These are phyloP conservation scores for Pseudocercospora crystallina DNA, from an alignment of 2,329 filamentous ascomycete species.

Conservation along the genomic window DNA sequence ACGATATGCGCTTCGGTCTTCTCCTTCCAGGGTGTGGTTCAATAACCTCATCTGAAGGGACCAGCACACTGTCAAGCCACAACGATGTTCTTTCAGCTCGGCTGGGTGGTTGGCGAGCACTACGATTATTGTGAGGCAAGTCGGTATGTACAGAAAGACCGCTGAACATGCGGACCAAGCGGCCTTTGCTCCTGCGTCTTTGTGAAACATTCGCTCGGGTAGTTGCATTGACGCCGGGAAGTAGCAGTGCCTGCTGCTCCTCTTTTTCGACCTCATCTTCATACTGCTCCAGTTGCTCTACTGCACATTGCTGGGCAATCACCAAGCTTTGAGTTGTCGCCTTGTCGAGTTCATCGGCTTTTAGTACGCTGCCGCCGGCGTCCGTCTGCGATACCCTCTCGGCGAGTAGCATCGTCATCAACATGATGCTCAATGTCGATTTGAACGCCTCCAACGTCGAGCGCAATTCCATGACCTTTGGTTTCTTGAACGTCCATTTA, in stretches of 20 bases:
- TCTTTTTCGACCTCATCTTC: slow-evolving; percentile 11
- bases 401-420: slow-evolving; percentile 9
- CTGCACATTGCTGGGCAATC: slow-evolving; percentile 12
- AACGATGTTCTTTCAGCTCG: slow-evolving; percentile 1
- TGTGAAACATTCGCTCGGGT: neutral
- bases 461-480: slow-evolving; percentile 4
- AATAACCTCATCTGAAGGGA: neutral
- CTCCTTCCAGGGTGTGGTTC: slow-evolving; percentile 4
- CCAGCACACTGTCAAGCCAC: slow-evolving; percentile 5
- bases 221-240: slow-evolving; percentile 2
- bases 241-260: neutral
- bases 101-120: neutral
- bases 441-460: slow-evolving; percentile 11
- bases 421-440: slow-evolving; percentile 9
- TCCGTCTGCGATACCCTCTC: slow-evolving; percentile 1
- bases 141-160: slow-evolving; percentile 8
- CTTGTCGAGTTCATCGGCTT: slow-evolving; percentile 4
- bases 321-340: slow-evolving; percentile 9
- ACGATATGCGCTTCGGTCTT: slow-evolving; percentile 7
- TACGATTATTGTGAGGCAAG: neutral
- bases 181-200: slow-evolving; percentile 1
- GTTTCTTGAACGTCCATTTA: slow-evolving; percentile 11
- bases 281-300: slow-evolving; percentile 10
- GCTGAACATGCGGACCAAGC: slow-evolving; percentile 9
- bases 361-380: too few species aligned